Percentiles rank a stretch among this genome's conserved stretches.
Conservation (phyloP, 208 protist genomes). For the Zelonia costaricensis region DNA sequence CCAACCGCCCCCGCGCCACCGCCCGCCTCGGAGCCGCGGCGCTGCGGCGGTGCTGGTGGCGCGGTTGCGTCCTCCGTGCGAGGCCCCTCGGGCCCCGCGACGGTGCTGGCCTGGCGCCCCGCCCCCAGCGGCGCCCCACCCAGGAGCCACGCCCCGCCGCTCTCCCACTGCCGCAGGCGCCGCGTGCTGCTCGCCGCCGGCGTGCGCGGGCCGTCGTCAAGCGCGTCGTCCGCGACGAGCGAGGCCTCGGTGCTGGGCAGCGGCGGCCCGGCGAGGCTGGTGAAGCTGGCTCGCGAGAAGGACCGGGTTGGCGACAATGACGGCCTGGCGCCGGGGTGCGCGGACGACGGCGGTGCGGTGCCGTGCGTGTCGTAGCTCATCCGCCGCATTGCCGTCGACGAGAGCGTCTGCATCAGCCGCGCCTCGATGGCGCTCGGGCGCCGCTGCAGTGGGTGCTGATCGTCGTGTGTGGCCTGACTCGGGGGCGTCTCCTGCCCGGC, state of each 20-base stretch:
- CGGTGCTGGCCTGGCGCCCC: too few relatives aligned
- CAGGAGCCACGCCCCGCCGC: slow-evolving; percentile 14
- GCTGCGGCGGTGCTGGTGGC: slow-evolving; percentile 3
- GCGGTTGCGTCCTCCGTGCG: not conserved
- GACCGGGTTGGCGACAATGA: not conserved
- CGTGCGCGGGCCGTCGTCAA: not conserved
- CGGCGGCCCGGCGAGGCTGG: slow-evolving; percentile 12
- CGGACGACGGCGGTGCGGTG: too few relatives aligned
- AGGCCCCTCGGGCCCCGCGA: too few relatives aligned
- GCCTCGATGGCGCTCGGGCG: slow-evolving; percentile 12
- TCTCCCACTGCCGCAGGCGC: slow-evolving; percentile 1
- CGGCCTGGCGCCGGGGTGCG: too few relatives aligned
- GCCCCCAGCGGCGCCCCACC: slow-evolving; percentile 8
- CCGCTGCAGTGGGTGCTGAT: not conserved
- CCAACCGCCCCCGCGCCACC: not conserved
- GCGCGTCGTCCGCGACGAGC: slow-evolving; percentile 3
- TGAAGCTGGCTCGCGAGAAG: slow-evolving; percentile 4
- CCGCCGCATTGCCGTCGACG: slow-evolving; percentile 13
- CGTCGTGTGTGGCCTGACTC: not conserved
- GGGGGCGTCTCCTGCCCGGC: too few relatives aligned
- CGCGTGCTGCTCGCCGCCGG: not conserved
- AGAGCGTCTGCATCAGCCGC: slow-evolving; percentile 14
- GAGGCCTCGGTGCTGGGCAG: slow-evolving; percentile 12
- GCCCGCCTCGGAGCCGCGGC: slow-evolving; percentile 6
- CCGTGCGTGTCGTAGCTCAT: not conserved